Conservation (phyloP, 352 stramenopile species). For the Phytopythium mirpurense region DNA sequence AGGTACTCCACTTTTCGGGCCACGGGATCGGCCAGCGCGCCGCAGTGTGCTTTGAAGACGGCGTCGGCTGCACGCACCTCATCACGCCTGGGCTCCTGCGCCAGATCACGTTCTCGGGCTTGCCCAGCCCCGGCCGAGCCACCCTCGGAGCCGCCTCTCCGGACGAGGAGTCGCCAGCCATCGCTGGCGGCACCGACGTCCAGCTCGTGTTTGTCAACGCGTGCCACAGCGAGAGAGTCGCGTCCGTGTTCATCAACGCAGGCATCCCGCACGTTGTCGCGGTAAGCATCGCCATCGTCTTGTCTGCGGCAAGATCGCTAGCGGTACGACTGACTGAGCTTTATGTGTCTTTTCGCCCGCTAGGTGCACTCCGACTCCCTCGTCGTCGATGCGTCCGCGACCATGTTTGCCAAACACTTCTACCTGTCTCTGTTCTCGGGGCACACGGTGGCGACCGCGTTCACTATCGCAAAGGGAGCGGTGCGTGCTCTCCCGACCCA, state of each 20-base stretch:
- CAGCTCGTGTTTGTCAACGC: slow-evolving; percentile 83
- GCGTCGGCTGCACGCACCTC: slow-evolving; percentile 61
- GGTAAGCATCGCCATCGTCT: slow-evolving; percentile 20
- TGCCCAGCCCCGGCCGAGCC: slow-evolving; percentile 5
- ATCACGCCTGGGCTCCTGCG: slow-evolving; percentile 61
- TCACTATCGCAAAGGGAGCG: slow-evolving; percentile 70
- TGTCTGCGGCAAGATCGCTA: neutral
- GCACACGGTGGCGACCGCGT: slow-evolving; percentile 58
- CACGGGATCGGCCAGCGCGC: slow-evolving; percentile 64
- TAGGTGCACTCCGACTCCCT: slow-evolving; percentile 74
- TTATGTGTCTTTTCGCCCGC: no score
- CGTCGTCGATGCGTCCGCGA: slow-evolving; percentile 67
- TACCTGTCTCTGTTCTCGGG: slow-evolving; percentile 77
- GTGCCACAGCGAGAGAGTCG: slow-evolving; percentile 84
- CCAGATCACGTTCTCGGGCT: slow-evolving; percentile 63
- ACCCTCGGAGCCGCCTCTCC: slow-evolving; percentile 4
- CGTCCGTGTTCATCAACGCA: slow-evolving; percentile 83
- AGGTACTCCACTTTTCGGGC: slow-evolving; percentile 76
- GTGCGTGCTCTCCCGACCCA: slow-evolving; percentile 60
- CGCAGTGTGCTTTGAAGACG: slow-evolving; percentile 78
- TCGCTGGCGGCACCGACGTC: slow-evolving; percentile 14
- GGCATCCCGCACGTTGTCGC: slow-evolving; percentile 90
- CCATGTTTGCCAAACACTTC: slow-evolving; percentile 84
- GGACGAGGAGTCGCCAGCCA: no score
- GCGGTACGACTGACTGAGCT: neutral